Evolutionary conservation across 176 grass and related monocot species (phyloP).

Genomic region (Musa troglodytarum): DNA sequence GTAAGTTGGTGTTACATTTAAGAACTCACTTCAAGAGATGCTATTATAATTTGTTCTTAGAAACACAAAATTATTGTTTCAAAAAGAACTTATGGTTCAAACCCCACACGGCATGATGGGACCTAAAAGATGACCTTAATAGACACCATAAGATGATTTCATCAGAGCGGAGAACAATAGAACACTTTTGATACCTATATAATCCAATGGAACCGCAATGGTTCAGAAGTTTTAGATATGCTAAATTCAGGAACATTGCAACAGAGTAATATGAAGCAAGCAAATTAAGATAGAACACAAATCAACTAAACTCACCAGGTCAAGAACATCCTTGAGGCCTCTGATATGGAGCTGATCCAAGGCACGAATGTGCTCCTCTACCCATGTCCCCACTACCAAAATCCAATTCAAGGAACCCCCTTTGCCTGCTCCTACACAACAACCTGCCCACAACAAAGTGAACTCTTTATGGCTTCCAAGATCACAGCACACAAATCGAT

Average conservation of each 20-base stretch:
- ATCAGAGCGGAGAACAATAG: no score
- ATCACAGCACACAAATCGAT: not conserved
- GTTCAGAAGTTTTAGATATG: no score
- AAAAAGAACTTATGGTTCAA: no score
- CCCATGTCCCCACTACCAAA: slow-evolving; percentile 78
- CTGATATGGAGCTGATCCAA: slow-evolving; percentile 71
- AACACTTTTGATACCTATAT: no score
- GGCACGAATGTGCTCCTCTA: slow-evolving; percentile 63
- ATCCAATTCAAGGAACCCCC: slow-evolving; percentile 90
- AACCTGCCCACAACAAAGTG: slow-evolving; percentile 33
- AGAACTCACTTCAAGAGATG: no score
- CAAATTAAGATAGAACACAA: not conserved
- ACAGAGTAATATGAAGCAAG: not conserved
- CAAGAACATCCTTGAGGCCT: slow-evolving; percentile 70
- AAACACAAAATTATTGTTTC: no score
- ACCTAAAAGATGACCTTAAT: no score
- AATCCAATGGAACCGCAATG: no score
- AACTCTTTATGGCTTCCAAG: not conserved
- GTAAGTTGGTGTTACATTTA: no score
- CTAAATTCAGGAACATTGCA: not conserved
- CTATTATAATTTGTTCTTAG: no score
- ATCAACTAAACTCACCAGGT: slow-evolving; percentile 41
- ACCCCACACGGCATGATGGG: no score
- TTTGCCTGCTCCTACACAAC: slow-evolving; percentile 86
- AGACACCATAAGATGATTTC: no score